Conservation (phyloP, 805 yeast genomes). For the Candida silvicultrix region DNA sequence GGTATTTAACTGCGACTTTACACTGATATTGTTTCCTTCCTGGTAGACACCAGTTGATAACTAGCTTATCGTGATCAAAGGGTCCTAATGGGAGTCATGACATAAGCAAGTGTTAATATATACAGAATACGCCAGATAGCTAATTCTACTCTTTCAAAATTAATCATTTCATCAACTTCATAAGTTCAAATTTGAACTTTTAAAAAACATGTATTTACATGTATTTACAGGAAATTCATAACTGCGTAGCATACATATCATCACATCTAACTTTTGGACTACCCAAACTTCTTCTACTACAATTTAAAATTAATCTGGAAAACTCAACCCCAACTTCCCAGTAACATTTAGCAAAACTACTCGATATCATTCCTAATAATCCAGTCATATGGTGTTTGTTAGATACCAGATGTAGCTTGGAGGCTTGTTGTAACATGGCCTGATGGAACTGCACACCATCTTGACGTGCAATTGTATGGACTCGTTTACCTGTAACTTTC, state of each 20-base stretch:
- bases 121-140: no score
- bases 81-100: no score
- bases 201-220: neutral
- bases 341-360: slow-evolving; percentile 32
- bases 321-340: slow-evolving; percentile 58
- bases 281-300: slow-evolving; percentile 50
- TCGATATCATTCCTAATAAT: slow-evolving; percentile 38
- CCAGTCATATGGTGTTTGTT: slow-evolving; percentile 50
- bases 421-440: slow-evolving; percentile 34
- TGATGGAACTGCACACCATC: slow-evolving; percentile 34
- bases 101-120: no score
- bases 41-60: no score
- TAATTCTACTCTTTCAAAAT: neutral
- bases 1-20: no score
- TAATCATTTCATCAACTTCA: neutral
- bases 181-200: neutral
- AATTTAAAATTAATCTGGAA: slow-evolving; percentile 44
- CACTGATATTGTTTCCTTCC: no score
- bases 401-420: slow-evolving; percentile 30
- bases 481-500: slow-evolving; percentile 23
- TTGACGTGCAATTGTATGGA: slow-evolving; percentile 24
- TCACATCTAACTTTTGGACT: slow-evolving; percentile 38
- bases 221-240: neutral
- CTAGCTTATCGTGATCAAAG: no score
- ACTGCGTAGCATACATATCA: slow-evolving; percentile 35